Base-by-base conservation (phyloP, 345 rosid species). In the Melaleuca alternifolia region DNA sequence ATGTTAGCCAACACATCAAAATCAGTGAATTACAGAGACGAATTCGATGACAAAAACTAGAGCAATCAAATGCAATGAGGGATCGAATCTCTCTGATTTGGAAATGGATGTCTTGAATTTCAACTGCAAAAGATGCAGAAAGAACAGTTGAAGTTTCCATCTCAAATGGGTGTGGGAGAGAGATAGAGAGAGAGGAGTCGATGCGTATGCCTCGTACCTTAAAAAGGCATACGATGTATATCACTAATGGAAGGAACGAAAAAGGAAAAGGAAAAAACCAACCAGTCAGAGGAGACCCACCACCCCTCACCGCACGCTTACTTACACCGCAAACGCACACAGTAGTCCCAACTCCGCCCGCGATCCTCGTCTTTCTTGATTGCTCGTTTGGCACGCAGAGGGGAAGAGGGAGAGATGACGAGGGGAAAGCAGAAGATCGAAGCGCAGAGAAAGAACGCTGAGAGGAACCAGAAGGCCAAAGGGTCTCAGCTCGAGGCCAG, bases 401-500 rank as follows among this genome's bases (percentile, higher is more conserved):
- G 7, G 85, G 71, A 54, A 44, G 65, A 56, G 88, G 51, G 84
- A 85, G 91, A 87, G 90, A 94, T 94, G 97, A 93, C 97, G 76
- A 87, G 97, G 86, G 97, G 97, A 54, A 94, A 93, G 91, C 97
- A 94, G 93, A 94, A 94, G 95, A 94, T 94, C 50, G 97, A 94
- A 85, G 97, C 97, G 30, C 97, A 93, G 89, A 93, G 24, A 83
- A 88, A 54, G 87, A 94, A 93, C 85, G 94, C 96, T 6, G 96
- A 94, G 93, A 93, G 51, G 92, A 94, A 93, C 88, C 95, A 92
- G 89, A 94, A 93, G 88, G 1, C 82, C 3, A 94, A 93, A 81
- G 97, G 96, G 2, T 94, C 97, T 81, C 96, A 94, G 88, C 56
- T 94, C 3, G 96, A 93, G 88, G 96, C 96, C 79, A 87, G 97